Conservation (phyloP, 1,284 basidiomycete genomes). For the Cutaneotrichosporon sp. region DNA sequence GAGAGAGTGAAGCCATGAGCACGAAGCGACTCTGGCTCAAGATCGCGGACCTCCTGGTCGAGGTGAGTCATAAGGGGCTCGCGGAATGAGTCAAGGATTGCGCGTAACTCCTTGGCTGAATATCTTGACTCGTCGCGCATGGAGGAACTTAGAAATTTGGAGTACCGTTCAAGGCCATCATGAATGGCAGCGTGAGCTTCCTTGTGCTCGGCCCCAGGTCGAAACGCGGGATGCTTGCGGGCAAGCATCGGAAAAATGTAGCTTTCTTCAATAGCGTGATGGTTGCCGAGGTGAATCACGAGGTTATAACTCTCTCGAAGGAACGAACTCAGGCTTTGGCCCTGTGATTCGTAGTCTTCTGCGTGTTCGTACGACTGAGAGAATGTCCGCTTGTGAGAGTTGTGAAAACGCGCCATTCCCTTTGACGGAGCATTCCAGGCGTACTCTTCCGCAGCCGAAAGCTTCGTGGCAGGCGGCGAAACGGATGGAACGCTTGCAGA, state of each 20-base stretch:
- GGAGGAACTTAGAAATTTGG: slow-evolving; percentile 52
- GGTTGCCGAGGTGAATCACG: slow-evolving; percentile 54
- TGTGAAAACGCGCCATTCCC: slow-evolving; percentile 10
- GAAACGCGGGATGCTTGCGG: slow-evolving; percentile 59
- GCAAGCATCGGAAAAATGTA: slow-evolving; percentile 62
- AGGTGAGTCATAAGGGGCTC: slow-evolving; percentile 61
- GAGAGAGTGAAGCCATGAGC: slow-evolving; percentile 59
- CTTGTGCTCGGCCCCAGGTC: slow-evolving; percentile 51
- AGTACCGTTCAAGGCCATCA: slow-evolving; percentile 58
- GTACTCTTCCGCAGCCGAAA: slow-evolving; percentile 1
- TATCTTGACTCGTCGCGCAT: slow-evolving; percentile 54
- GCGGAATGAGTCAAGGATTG: slow-evolving; percentile 59
- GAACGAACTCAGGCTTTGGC: slow-evolving; percentile 1
- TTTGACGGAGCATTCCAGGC: slow-evolving; percentile 2
- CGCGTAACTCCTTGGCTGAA: slow-evolving; percentile 56
- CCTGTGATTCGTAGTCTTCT: slow-evolving; percentile 2
- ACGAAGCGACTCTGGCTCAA: slow-evolving; percentile 58
- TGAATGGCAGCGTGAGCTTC: slow-evolving; percentile 62
- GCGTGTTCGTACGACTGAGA: slow-evolving; percentile 8
- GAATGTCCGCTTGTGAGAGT: slow-evolving; percentile 11
- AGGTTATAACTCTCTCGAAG: slow-evolving; percentile 14
- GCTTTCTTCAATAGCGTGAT: slow-evolving; percentile 58
- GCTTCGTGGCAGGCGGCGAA: not conserved
- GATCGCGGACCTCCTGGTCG: slow-evolving; percentile 64
- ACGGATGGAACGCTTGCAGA: too few species aligned